Base-by-base conservation (phyloP, 805 yeast genomes). In the Kodamaea laetipori region DNA sequence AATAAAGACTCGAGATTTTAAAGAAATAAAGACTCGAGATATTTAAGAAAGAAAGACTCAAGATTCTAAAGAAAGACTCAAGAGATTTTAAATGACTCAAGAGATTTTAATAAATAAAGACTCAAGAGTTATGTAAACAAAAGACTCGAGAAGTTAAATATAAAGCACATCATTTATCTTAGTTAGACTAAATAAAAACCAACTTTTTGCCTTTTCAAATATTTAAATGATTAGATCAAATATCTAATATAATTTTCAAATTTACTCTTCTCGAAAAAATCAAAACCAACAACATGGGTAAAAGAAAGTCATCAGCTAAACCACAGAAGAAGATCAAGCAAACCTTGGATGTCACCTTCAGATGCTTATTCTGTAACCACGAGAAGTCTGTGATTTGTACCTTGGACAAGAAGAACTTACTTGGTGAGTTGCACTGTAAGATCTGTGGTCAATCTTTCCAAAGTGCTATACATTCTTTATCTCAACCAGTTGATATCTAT, bases 381-480 rank as follows among this genome's bases (percentile, higher is more conserved):
- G 98, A 92, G 60, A 84, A 84, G 55, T 84, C 97, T 1, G 96
- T 92, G 32, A 78, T 84, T 31, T 90, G 97, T 61, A 79, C 86
- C 6, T 64, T 92, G 64, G 98, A 92, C 64, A 92, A 89, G 68
- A 88, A 85, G 63, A 74, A 83, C 49, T 82, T 86, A 46, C 76
- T 92, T 36, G 99, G 98, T 16, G 80, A 84, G 17, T 67, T 94
- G 46, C 81, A 79, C 50, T 92, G 99, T 64, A 94, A 94, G 60
- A 84, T 90, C 25, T 92, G 99, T 62, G 97, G 97, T 0, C 97
- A 90, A 63, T 77, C 80, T 28, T 92, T 94, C 71, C 97, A 90
- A 63, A 80, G 95, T 3, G 81, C 90, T 37, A 88, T 90, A 53
- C 88, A 88, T 62, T 79, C 88, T 3, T 70, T 85, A 40, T 81